Conservation (phyloP, 805 yeast genomes). For the Peterozyma toletana region DNA sequence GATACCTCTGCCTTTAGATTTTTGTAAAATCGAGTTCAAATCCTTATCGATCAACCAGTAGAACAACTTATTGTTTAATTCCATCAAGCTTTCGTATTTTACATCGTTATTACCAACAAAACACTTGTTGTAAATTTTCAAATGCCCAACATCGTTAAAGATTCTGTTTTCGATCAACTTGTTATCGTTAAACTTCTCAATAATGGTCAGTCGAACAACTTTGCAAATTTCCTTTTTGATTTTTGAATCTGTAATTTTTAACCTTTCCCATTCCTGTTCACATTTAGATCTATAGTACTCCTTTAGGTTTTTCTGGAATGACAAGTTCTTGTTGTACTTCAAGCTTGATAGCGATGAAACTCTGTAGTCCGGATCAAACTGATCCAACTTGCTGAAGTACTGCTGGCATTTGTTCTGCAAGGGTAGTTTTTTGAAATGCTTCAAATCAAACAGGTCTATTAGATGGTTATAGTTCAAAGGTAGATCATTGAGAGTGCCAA, state of each 20-base stretch:
- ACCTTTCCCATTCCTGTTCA: constrained; percentile 12
- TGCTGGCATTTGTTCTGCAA: constrained; percentile 32
- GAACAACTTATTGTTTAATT: constrained; percentile 11
- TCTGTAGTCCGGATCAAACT: constrained; percentile 34
- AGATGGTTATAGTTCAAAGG: constrained; percentile 3
- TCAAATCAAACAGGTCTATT: constrained; percentile 3
- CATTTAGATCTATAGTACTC: constrained; percentile 17
- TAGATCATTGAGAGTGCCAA: neutral
- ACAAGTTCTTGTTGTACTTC: constrained; percentile 4
- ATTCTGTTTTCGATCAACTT: constrained; percentile 12
- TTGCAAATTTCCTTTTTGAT: constrained; percentile 3
- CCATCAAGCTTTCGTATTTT: constrained; percentile 3
- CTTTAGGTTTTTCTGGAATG: neutral
- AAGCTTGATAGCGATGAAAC: neutral
- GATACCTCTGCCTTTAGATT: constrained; percentile 14
- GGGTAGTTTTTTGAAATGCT: constrained; percentile 16
- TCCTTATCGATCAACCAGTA: constrained; percentile 4
- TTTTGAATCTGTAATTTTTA: neutral
- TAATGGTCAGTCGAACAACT: constrained; percentile 11
- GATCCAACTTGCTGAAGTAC: constrained; percentile 36
- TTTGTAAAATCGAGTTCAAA: constrained; percentile 4
- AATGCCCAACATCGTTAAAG: constrained; percentile 13
- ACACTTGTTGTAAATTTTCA: constrained; percentile 20
- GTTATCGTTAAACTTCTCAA: constrained; percentile 5
- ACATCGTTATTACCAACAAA: constrained; percentile 2